Base-by-base conservation (phyloP, 2,329 filamentous ascomycete genomes). In the Monosporascus cannonballus region DNA sequence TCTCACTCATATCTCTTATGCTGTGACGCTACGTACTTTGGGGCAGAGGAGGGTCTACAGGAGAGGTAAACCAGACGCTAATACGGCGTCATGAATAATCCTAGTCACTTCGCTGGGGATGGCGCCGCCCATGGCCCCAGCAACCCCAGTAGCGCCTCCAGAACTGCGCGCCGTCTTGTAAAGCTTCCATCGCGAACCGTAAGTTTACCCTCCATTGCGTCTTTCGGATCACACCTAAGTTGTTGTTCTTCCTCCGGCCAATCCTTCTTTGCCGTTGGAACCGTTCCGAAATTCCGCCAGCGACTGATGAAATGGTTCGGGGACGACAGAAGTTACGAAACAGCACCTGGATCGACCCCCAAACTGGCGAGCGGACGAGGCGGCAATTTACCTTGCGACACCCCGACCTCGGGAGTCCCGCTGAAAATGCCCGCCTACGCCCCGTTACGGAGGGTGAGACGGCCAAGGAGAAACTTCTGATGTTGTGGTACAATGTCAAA, bases 291-390 rank as follows among this genome's bases (percentile, higher is more conserved):
- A 34, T 65, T 80, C 17, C 76, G 78, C 2, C 42, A 45, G 4
- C 25, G 53, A 67, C 38, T 74, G 71, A 47, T 73, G 83, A 56
- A 76, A 78, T 51, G 76, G 81, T 79, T 75, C 22, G 72, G 71
- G 54, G 71, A 69, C 57, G 58, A 64, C 65, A 86, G 82, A 84
- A 91, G 79, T 78, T 95, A 56, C 86, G 87, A 60, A 88, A 93
- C 67, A 89, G 89, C 59, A 94, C 90, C 45, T 91, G 95, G 69
- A 87, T 97, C 61, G 80, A 96, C 51, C 91, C 93, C 7, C 78
- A 80, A 54, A 96, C 91, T 3, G 92, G 93, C 63, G 89, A 96
- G 70, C 88, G 91, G 58, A 81, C 90, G 47, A 87, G 85, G 64
- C 87, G 88, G 56, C 81, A 86, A 56, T 90, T 96, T 61, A 93